These are phyloP conservation scores for Dioscorea zingiberensis DNA, from an alignment of 106 monocot species.

Conservation along the genomic window DNA sequence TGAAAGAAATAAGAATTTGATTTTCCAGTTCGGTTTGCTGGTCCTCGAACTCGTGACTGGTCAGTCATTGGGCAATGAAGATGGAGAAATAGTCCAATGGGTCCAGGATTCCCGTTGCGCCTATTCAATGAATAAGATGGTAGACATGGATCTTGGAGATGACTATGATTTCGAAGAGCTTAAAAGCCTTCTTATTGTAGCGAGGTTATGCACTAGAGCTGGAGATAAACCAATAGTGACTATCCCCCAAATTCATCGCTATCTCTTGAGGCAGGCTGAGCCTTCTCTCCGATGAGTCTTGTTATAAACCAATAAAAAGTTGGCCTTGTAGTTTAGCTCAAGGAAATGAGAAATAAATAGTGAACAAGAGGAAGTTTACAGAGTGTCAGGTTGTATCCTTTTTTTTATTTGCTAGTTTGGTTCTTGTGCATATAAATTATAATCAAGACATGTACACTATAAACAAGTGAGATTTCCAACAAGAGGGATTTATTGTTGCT, in stretches of 20 bases:
- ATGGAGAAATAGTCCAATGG: conserved; percentile 70
- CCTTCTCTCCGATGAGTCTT: background rate
- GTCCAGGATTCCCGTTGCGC: conserved; percentile 54
- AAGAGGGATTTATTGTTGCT: no score
- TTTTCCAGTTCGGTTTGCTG: conserved; percentile 81
- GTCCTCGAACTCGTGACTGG: conserved; percentile 90
- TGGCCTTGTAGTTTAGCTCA: background rate
- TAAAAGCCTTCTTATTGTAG: conserved; percentile 52
- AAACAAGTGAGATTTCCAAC: no score
- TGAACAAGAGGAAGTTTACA: background rate
- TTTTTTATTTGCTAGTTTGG: no score
- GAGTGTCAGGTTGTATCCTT: no score
- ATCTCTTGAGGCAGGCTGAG: conserved; percentile 60
- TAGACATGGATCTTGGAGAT: conserved; percentile 86
- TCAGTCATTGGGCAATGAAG: conserved; percentile 62
- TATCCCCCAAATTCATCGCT: conserved; percentile 67
- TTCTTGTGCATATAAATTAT: no score
- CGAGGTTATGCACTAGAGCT: conserved; percentile 64
- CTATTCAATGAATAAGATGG: conserved; percentile 74
- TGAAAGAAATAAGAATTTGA: conserved; percentile 26
- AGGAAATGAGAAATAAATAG: conserved; percentile 3
- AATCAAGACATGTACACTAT: no score
- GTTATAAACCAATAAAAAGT: background rate
- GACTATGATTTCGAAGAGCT: conserved; percentile 70
- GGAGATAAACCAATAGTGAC: conserved; percentile 38